Percentiles rank a stretch among this genome's conserved stretches.
phyloP scores from a whole-genome alignment of 768 basidiomycete genomes.

The Trametes elegans region DNA sequence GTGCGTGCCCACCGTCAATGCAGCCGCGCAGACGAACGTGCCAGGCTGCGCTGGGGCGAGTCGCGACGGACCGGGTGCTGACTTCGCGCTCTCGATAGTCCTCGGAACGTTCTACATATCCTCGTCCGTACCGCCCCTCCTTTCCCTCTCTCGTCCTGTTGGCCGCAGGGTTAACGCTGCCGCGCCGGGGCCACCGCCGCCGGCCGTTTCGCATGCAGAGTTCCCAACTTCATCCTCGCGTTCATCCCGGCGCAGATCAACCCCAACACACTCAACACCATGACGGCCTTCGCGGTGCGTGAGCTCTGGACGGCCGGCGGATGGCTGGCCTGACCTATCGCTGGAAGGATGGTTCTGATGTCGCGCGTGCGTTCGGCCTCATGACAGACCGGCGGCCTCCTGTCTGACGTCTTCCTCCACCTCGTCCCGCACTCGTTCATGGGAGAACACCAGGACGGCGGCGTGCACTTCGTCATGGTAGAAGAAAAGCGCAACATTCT shows the following conservation, averaged over 20 bases:
- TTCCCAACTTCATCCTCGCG: slow-evolving; percentile 92
- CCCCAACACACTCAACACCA: slow-evolving; percentile 82
- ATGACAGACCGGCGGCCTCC: slow-evolving; percentile 76
- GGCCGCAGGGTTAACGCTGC: slow-evolving; percentile 18
- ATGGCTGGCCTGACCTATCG: neutral
- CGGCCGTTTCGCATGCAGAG: slow-evolving; percentile 47
- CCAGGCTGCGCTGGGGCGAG: too few relatives aligned
- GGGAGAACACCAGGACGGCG: slow-evolving; percentile 75
- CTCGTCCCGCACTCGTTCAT: slow-evolving; percentile 90
- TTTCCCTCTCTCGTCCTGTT: slow-evolving; percentile 4
- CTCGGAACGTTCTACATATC: slow-evolving; percentile 95
- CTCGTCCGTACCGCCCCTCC: slow-evolving; percentile 59
- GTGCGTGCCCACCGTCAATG: slow-evolving; percentile 30
- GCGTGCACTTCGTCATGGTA: slow-evolving; percentile 78
- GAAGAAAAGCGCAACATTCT: slow-evolving; percentile 91
- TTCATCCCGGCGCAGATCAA: slow-evolving; percentile 91
- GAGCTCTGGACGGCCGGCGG: neutral
- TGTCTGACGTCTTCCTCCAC: slow-evolving; percentile 92
- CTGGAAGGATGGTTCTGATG: neutral
- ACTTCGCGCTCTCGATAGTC: slow-evolving; percentile 41
- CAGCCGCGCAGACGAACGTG: slow-evolving; percentile 18
- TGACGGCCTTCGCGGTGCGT: slow-evolving; percentile 86
- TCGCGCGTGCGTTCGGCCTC: neutral
- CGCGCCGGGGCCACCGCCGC: slow-evolving; percentile 22
- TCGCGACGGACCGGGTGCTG: neutral